Evolutionary conservation across 2,329 filamentous ascomycete species (phyloP), one percentile per base, ranked within the genome.

Genomic region (Aaosphaeria pasadenensis): DNA sequence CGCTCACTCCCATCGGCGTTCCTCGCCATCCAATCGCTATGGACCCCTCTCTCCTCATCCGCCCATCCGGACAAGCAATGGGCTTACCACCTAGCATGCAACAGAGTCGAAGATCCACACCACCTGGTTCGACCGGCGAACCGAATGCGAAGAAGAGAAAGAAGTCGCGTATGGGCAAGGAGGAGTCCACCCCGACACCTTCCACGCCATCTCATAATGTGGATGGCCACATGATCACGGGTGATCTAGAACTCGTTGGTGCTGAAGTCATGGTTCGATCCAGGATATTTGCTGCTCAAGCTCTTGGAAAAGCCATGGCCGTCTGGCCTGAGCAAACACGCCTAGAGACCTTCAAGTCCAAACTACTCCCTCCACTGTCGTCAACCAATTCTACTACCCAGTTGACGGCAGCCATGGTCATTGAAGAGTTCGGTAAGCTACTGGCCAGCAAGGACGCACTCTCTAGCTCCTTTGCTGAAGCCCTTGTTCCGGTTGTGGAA

Each of bases 201-300:
- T 73, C 80, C 4, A 81, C 87, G n/a, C 83, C 87, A 1, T 62
- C 63, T 6, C 94, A 99, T 70, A 96, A 99, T 68, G 90, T 99
- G 13, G 94, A 99, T 67, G 94, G 91, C 7, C 91, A 95, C 58
- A 96, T 99, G 87, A 91, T 99, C 77, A 89, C 92, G 66, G 94
- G 95, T 44, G 95, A 99, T 62, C 86, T 97, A 42, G 95, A 99
- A 64, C 78, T 99, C 39, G 91, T 99, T 29, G 91, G 94, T 31
- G 82, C 88, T 60, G 94, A 99, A 51, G 86, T 86, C 5, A 83
- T 99, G 69, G 84, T 97, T 43, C 85, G 92, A 52, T 96, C 91
- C 6, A 88, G 92, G 57, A 86, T 95, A n/a, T 88, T 84, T 50
- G 89, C 91, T 9, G 89, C 92, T 17, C 85, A 82, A 62, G 94